These are phyloP conservation scores for Tuber melanosporum DNA, from an alignment of 495 filamentous ascomycete genomes.

Conservation along the genomic window DNA sequence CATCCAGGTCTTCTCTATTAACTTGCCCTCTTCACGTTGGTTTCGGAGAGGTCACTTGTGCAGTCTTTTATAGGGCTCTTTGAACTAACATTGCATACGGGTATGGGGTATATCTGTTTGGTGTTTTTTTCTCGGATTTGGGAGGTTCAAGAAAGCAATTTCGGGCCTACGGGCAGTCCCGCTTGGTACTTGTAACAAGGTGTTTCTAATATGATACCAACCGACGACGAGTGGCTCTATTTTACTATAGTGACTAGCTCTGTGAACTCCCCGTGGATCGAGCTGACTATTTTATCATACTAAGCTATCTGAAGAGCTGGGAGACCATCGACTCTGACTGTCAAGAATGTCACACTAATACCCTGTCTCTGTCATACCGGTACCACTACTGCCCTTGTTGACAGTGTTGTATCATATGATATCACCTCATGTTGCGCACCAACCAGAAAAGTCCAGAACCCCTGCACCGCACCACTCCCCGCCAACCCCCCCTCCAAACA, in stretches of 20 bases:
- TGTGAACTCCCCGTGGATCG: background rate
- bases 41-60: background rate
- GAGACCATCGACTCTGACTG: background rate
- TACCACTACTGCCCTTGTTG: too few species aligned
- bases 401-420: too few species aligned
- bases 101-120: background rate
- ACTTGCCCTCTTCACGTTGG: background rate
- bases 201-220: background rate
- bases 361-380: background rate
- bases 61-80: background rate
- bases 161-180: background rate
- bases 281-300: background rate
- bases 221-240: background rate
- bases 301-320: background rate
- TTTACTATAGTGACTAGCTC: background rate
- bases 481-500: too few species aligned
- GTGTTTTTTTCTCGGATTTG: background rate
- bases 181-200: background rate
- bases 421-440: too few species aligned
- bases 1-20: background rate
- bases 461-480: background rate
- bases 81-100: background rate
- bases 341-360: background rate
- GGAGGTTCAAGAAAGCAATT: background rate
- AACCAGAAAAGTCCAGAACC: background rate